Percentiles rank a stretch among this genome's conserved stretches.
Conservation (phyloP, 2,329 filamentous ascomycete genomes). For the Beauveria sp. region DNA sequence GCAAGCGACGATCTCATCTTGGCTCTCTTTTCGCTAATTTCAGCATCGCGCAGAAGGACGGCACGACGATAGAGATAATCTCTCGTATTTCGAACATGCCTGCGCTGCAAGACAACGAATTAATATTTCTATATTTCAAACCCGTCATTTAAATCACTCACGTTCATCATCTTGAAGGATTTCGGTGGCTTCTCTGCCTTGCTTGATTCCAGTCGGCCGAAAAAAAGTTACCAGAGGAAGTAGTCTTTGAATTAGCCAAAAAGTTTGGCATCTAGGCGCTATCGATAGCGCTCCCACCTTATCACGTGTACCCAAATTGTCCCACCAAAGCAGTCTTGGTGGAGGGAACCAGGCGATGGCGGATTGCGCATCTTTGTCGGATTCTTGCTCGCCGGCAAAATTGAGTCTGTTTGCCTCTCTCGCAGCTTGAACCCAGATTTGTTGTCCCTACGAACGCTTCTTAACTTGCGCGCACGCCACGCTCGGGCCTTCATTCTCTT, state of each 20-base stretch:
- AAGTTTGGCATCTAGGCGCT: conserved; percentile 19
- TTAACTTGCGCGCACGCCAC: background rate
- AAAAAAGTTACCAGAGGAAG: conserved; percentile 18
- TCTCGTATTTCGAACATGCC: conserved; percentile 34
- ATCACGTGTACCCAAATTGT: conserved; percentile 35
- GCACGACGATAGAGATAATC: conserved; percentile 79
- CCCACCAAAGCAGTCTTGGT: conserved; percentile 27
- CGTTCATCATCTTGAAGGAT: conserved; percentile 23
- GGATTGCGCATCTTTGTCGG: conserved; percentile 2
- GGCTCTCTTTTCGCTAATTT: conserved; percentile 84
- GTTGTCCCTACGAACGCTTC: background rate
- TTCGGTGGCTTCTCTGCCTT: background rate
- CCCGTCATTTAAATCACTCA: conserved; percentile 16
- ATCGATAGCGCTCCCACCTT: conserved; percentile 24
- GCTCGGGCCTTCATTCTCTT: background rate
- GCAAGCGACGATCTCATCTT: conserved; percentile 81
- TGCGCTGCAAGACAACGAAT: conserved; percentile 24
- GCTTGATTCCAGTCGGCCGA: background rate
- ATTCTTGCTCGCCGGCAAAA: background rate
- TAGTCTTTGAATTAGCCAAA: conserved; percentile 12
- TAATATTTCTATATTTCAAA: conserved; percentile 10
- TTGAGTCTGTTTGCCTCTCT: background rate
- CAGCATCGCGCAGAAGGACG: conserved; percentile 78
- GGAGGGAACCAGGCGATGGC: conserved; percentile 14
- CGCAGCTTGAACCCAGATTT: background rate